Conservation (phyloP, 1,139 yeast species). For the Geotrichum aggregatum region DNA sequence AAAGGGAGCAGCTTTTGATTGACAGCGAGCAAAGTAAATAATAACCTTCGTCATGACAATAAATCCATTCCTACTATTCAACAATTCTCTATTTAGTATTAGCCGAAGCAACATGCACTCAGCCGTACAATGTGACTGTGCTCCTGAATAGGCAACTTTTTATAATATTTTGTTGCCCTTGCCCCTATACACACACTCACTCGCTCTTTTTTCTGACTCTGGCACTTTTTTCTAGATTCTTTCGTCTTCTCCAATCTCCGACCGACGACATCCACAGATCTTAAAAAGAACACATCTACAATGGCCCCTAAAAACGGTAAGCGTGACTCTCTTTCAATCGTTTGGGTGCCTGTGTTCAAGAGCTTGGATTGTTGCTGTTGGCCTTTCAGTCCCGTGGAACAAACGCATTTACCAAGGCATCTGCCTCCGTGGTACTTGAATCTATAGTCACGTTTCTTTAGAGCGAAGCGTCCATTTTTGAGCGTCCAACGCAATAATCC, state of each 20-base stretch:
- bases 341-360: constrained; percentile 9
- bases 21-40: constrained; percentile 11
- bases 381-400: constrained; percentile 2
- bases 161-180: not conserved
- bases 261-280: constrained; percentile 24
- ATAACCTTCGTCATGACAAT: not conserved
- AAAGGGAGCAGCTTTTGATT: constrained; percentile 26
- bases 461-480: not conserved
- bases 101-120: not conserved
- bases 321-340: constrained; percentile 25
- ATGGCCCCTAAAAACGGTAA: constrained; percentile 26
- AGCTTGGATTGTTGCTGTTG: constrained; percentile 1
- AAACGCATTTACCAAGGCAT: constrained; percentile 7
- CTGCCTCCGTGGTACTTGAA: constrained; percentile 1
- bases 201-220: not conserved
- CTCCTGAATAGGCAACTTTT: not conserved
- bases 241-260: constrained; percentile 6
- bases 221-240: not conserved
- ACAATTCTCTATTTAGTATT: not conserved
- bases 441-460: not conserved
- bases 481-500: not conserved
- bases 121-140: not conserved
- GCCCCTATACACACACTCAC: no score
- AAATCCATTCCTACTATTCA: not conserved
- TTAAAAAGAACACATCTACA: constrained; percentile 20